phyloP scores from a whole-genome alignment of 1,284 basidiomycete genomes.

The Microbotryomycetes sp. region DNA sequence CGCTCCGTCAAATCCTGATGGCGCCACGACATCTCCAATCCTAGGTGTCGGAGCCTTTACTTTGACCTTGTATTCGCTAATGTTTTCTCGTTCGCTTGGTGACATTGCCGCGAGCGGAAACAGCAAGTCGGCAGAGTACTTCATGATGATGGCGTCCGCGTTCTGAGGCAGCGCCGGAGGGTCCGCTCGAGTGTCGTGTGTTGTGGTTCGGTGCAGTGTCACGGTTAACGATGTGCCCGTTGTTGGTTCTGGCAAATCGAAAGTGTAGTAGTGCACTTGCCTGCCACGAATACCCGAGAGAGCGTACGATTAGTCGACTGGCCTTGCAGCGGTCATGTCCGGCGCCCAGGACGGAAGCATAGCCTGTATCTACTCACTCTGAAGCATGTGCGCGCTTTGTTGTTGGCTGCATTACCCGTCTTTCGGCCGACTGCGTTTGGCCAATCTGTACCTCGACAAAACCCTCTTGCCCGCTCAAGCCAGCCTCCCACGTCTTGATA shows the following conservation, averaged over 20 bases:
- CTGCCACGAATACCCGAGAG: slow-evolving; percentile 7
- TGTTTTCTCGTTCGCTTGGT: slow-evolving; percentile 13
- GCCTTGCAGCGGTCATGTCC: not conserved
- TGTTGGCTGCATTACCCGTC: too few relatives aligned
- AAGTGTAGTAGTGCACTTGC: slow-evolving; percentile 18
- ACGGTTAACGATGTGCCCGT: slow-evolving; percentile 7
- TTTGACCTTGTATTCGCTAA: slow-evolving; percentile 27
- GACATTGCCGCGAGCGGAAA: slow-evolving; percentile 27
- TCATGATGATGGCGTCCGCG: slow-evolving; percentile 24
- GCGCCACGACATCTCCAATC: slow-evolving; percentile 13
- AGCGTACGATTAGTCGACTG: not conserved
- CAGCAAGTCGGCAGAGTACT: slow-evolving; percentile 24
- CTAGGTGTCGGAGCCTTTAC: slow-evolving; percentile 25
- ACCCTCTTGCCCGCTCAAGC: slow-evolving; percentile 59
- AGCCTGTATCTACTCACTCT: too few relatives aligned
- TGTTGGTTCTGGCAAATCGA: slow-evolving; percentile 1
- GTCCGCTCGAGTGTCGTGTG: slow-evolving; percentile 14
- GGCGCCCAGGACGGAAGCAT: not conserved
- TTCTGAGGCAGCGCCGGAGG: slow-evolving; percentile 31
- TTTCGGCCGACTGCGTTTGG: too few relatives aligned
- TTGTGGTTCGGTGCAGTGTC: slow-evolving; percentile 22
- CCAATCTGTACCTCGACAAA: slow-evolving; percentile 51
- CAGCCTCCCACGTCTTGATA: slow-evolving; percentile 66
- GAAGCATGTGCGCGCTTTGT: too few relatives aligned
- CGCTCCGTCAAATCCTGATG: slow-evolving; percentile 18